These are phyloP conservation scores for Vigna hirtella DNA, from an alignment of 306 rosid species.

Conservation along the genomic window DNA sequence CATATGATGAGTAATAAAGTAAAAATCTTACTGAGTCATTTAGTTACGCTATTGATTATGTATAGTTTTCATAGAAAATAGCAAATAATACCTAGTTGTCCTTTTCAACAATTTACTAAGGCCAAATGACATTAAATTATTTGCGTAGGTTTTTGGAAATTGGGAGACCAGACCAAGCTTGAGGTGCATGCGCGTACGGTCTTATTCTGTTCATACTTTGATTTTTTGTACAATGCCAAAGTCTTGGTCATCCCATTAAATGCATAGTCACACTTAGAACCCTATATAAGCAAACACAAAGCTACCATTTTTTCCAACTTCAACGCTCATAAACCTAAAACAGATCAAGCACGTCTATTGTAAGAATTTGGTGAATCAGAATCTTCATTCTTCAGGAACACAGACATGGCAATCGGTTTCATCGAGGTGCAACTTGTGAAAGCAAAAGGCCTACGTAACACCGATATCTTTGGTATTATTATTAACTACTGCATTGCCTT, in stretches of 20 bases:
- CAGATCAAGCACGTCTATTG: neutral
- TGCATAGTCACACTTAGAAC: neutral
- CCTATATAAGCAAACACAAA: conserved; percentile 32
- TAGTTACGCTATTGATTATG: neutral
- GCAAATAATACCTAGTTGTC: neutral
- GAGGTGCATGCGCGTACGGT: neutral
- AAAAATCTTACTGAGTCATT: conserved; percentile 20
- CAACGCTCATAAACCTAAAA: neutral
- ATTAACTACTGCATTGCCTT: too few species aligned
- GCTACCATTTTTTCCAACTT: conserved; percentile 8
- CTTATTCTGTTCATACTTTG: conserved; percentile 3
- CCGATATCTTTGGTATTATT: conserved; percentile 63
- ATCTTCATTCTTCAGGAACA: conserved; percentile 10
- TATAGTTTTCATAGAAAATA: neutral
- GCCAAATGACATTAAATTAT: conserved; percentile 3
- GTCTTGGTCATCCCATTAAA: conserved; percentile 10
- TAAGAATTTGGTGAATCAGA: conserved; percentile 13
- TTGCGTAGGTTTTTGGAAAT: conserved; percentile 19
- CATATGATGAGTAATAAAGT: neutral
- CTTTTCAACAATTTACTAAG: neutral
- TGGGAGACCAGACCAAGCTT: conserved; percentile 41
- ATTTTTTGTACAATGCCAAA: neutral
- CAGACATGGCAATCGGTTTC: conserved; percentile 49
- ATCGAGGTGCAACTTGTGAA: conserved; percentile 51
- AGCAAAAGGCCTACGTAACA: conserved; percentile 62